Percentiles rank a stretch among this genome's conserved stretches.
Conservation (phyloP, 495 filamentous ascomycete genomes). For the Penicillium turbatum region DNA sequence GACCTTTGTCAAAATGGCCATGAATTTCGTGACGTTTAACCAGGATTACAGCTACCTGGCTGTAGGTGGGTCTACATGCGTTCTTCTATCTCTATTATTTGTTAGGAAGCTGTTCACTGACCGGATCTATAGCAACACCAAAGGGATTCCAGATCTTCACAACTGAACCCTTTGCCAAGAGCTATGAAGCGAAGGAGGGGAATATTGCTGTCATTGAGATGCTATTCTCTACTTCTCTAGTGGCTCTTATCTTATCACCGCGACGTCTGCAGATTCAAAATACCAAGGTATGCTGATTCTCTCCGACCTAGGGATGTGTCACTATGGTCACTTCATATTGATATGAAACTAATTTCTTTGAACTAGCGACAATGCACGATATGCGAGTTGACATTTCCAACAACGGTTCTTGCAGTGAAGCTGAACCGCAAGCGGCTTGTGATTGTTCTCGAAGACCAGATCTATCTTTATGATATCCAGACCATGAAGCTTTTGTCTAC, state of each 20-base stretch:
- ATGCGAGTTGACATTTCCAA: slow-evolving; percentile 97
- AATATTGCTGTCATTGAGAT: slow-evolving; percentile 95
- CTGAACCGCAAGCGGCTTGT: slow-evolving; percentile 91
- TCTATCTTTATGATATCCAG: slow-evolving; percentile 96
- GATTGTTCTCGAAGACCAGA: slow-evolving; percentile 88
- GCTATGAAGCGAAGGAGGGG: slow-evolving; percentile 86
- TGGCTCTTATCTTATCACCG: slow-evolving; percentile 86
- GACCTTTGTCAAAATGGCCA: slow-evolving; percentile 49
- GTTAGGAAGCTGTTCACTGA: slow-evolving; percentile 23
- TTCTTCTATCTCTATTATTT: not conserved
- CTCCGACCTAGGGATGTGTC: not conserved
- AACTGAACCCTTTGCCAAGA: slow-evolving; percentile 90
- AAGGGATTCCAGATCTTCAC: slow-evolving; percentile 94
- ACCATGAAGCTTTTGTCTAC: slow-evolving; percentile 93
- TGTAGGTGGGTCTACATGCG: slow-evolving; percentile 58
- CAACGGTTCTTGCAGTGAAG: slow-evolving; percentile 85
- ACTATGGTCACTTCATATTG: not conserved
- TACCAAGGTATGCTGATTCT: slow-evolving; percentile 69
- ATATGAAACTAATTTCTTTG: not conserved
- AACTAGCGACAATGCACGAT: slow-evolving; percentile 84
- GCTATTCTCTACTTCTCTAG: slow-evolving; percentile 98
- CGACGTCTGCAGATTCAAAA: slow-evolving; percentile 90
- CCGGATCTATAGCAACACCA: slow-evolving; percentile 60
- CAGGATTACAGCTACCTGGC: slow-evolving; percentile 96
- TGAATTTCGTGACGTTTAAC: slow-evolving; percentile 99